Percentiles rank a stretch among this genome's conserved stretches.
Conservation (phyloP, 805 yeast genomes). For the Cyberlindnera suaveolens region DNA sequence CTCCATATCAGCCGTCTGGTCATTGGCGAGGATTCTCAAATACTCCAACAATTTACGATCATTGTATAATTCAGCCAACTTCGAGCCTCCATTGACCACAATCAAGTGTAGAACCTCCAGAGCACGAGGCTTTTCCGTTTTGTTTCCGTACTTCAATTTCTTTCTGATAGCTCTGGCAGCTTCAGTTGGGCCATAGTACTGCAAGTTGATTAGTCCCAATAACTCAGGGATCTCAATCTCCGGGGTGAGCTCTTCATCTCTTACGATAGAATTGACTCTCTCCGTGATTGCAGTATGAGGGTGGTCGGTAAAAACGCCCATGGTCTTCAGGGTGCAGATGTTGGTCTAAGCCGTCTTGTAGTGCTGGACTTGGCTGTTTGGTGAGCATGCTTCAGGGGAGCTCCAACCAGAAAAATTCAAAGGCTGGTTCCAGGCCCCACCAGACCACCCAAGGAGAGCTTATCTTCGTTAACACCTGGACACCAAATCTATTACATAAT, state of each 20-base stretch:
- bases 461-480: not conserved
- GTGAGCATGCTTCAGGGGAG: not conserved
- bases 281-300: slow-evolving; percentile 69
- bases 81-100: slow-evolving; percentile 47
- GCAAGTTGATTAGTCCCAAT: slow-evolving; percentile 28
- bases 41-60: slow-evolving; percentile 67
- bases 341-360: not conserved
- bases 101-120: slow-evolving; percentile 54
- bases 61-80: slow-evolving; percentile 39
- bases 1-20: slow-evolving; percentile 36
- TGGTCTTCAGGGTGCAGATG: slow-evolving; percentile 11
- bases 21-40: slow-evolving; percentile 42
- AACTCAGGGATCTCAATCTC: slow-evolving; percentile 31
- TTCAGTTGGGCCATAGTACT: slow-evolving; percentile 46
- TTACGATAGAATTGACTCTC: slow-evolving; percentile 46
- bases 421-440: not conserved
- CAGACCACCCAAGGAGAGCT: not conserved
- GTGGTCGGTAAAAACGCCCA: slow-evolving; percentile 55
- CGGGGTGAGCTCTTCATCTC: slow-evolving; percentile 24
- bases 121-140: slow-evolving; percentile 60
- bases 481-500: not conserved
- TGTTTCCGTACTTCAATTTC: slow-evolving; percentile 77
- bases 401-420: not conserved
- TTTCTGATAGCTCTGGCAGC: slow-evolving; percentile 90
- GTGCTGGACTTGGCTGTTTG: not conserved